These are phyloP conservation scores for Fragaria nilgerrensis DNA, from an alignment of 306 rosid genomes.

Conservation along the genomic window DNA sequence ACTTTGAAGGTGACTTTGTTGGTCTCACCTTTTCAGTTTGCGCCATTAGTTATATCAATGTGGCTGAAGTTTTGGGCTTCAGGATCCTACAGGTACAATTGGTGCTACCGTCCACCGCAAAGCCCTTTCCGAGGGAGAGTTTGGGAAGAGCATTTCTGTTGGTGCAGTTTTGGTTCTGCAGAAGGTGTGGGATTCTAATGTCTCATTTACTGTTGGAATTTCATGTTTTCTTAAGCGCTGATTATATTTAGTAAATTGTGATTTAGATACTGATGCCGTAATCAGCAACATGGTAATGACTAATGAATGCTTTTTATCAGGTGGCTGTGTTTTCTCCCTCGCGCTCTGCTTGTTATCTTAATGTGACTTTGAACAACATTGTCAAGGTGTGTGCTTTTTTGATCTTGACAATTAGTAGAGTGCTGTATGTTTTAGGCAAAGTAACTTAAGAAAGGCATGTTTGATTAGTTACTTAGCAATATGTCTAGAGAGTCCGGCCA, in stretches of 20 bases:
- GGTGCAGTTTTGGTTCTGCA: slow-evolving; percentile 71
- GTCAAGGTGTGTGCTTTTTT: slow-evolving; percentile 50
- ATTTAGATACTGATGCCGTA: background rate
- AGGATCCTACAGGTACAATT: slow-evolving; percentile 73
- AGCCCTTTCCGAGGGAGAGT: slow-evolving; percentile 43
- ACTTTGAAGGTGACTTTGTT: slow-evolving; percentile 56
- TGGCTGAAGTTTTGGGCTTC: slow-evolving; percentile 27
- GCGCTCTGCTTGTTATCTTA: slow-evolving; percentile 51
- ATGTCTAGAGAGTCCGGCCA: background rate
- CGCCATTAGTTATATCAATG: background rate
- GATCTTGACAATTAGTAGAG: background rate
- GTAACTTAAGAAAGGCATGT: background rate
- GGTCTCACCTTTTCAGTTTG: background rate
- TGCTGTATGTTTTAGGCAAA: background rate
- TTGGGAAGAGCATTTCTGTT: slow-evolving; percentile 49
- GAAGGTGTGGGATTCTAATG: slow-evolving; percentile 49
- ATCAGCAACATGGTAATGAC: slow-evolving; percentile 7
- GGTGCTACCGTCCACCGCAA: slow-evolving; percentile 65
- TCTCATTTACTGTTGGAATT: background rate
- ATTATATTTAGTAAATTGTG: background rate
- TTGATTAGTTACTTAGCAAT: background rate
- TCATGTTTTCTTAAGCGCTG: background rate
- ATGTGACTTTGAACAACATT: slow-evolving; percentile 61
- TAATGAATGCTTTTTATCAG: slow-evolving; percentile 32
- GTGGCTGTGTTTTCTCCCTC: slow-evolving; percentile 71